Conservation (phyloP, 2,329 filamentous ascomycete genomes). For the Zopfia rhizophila region DNA sequence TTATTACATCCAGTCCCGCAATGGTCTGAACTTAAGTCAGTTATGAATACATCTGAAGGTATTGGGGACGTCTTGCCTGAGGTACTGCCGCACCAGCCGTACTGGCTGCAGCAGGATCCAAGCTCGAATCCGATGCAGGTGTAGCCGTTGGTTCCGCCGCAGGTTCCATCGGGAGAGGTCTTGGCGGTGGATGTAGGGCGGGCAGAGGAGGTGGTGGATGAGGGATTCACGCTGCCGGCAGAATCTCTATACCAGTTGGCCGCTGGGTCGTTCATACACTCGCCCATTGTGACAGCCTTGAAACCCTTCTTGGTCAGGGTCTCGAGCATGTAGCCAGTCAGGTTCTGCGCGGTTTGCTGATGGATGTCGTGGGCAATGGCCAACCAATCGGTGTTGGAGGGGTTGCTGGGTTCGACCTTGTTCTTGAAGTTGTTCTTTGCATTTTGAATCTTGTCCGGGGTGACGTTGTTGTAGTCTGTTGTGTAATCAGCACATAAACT, state of each 20-base stretch:
- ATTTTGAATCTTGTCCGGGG: slow-evolving; percentile 55
- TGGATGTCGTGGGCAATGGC: slow-evolving; percentile 65
- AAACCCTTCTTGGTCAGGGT: slow-evolving; percentile 50
- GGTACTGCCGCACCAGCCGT: slow-evolving; percentile 58
- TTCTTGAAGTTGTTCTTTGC: slow-evolving; percentile 61
- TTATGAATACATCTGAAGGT: background rate
- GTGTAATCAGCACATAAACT: no score
- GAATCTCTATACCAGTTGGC: slow-evolving; percentile 61
- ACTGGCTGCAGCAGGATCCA: slow-evolving; percentile 57
- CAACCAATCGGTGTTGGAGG: slow-evolving; percentile 54
- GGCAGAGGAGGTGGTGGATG: no score
- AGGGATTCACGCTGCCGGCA: slow-evolving; percentile 44
- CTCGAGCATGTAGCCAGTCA: slow-evolving; percentile 58
- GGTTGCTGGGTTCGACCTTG: slow-evolving; percentile 49
- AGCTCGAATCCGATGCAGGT: slow-evolving; percentile 43
- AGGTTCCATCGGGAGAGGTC: slow-evolving; percentile 28
- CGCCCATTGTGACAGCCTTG: slow-evolving; percentile 59
- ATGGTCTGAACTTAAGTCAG: slow-evolving; percentile 26
- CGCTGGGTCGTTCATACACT: slow-evolving; percentile 57
- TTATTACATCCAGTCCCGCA: slow-evolving; percentile 48
- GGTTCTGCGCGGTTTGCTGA: slow-evolving; percentile 55
- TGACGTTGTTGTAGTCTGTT: slow-evolving; percentile 65
- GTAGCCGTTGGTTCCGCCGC: slow-evolving; percentile 35
- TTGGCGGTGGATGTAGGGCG: slow-evolving; percentile 30
- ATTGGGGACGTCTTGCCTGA: background rate